phyloP scores from a whole-genome alignment of 2,329 filamentous ascomycete genomes.

The Diplodia mutila region DNA sequence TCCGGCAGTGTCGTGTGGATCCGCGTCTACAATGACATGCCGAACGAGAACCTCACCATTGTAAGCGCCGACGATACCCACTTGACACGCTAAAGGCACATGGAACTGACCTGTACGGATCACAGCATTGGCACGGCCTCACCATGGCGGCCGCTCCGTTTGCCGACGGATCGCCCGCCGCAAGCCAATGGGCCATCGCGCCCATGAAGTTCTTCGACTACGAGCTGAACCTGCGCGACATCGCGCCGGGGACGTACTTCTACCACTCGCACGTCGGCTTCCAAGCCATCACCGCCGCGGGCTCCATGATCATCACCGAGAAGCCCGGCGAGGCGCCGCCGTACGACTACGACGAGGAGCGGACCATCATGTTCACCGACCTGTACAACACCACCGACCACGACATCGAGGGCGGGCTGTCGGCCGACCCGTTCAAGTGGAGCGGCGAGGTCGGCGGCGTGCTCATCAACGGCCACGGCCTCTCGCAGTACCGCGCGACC shows the following conservation, averaged over 20 bases:
- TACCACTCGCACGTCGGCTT: slow-evolving; percentile 71
- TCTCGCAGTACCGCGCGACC: slow-evolving; percentile 33
- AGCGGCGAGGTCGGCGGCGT: slow-evolving; percentile 62
- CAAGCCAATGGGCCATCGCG: slow-evolving; percentile 68
- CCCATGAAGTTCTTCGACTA: slow-evolving; percentile 68
- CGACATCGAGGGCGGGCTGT: slow-evolving; percentile 56
- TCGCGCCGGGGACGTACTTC: slow-evolving; percentile 66
- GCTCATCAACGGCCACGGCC: slow-evolving; percentile 61
- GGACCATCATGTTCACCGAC: slow-evolving; percentile 60
- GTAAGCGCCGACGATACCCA: too few relatives aligned
- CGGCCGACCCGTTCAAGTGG: slow-evolving; percentile 58
- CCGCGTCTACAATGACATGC: slow-evolving; percentile 63
- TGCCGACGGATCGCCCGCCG: slow-evolving; percentile 64
- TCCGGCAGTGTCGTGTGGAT: slow-evolving; percentile 58
- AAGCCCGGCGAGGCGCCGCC: slow-evolving; percentile 44
- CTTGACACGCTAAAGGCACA: too few relatives aligned
- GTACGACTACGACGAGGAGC: slow-evolving; percentile 66
- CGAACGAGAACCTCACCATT: slow-evolving; percentile 60
- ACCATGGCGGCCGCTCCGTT: slow-evolving; percentile 63
- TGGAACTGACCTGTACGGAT: neutral
- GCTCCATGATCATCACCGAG: slow-evolving; percentile 63
- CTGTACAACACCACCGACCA: slow-evolving; percentile 60
- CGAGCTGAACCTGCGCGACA: slow-evolving; percentile 58
- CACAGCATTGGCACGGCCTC: slow-evolving; percentile 70
- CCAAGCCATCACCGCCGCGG: slow-evolving; percentile 62